Conservation (phyloP, 495 filamentous ascomycete species). For the Talaromyces ruber region DNA sequence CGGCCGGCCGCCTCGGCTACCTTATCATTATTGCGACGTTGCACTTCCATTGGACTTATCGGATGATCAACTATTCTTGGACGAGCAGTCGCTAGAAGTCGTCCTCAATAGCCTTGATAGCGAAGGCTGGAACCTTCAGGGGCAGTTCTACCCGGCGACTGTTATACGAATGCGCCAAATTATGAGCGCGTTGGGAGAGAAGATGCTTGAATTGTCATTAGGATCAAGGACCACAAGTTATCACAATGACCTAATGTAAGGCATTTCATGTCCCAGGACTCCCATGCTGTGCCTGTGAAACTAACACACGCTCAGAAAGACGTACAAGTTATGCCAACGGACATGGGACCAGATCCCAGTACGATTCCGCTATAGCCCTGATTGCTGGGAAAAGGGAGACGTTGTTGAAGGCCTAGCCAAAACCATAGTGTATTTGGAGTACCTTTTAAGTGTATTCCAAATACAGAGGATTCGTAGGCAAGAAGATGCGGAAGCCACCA, state of each 20-base stretch:
- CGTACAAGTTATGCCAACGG: conserved; percentile 1
- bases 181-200: conserved; percentile 33
- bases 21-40: conserved; percentile 34
- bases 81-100: conserved; percentile 19
- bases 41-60: conserved; percentile 41
- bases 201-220: conserved; percentile 44
- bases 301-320: neutral
- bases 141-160: conserved; percentile 18
- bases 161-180: conserved; percentile 34
- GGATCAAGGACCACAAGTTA: conserved; percentile 12
- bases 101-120: conserved; percentile 24
- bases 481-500: conserved; percentile 24
- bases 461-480: conserved; percentile 39
- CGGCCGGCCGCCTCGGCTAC: conserved; percentile 41
- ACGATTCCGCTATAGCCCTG: conserved; percentile 16
- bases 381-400: conserved; percentile 11
- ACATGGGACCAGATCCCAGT: conserved; percentile 9
- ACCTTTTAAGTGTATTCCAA: conserved; percentile 39
- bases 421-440: conserved; percentile 21
- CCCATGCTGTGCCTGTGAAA: neutral
- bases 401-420: neutral
- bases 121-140: conserved; percentile 37
- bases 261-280: neutral
- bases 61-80: conserved; percentile 30
- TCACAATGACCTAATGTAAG: conserved; percentile 6